Evolutionary conservation across 345 rosid species (phyloP).

Genomic region (Lepidium didymum): DNA sequence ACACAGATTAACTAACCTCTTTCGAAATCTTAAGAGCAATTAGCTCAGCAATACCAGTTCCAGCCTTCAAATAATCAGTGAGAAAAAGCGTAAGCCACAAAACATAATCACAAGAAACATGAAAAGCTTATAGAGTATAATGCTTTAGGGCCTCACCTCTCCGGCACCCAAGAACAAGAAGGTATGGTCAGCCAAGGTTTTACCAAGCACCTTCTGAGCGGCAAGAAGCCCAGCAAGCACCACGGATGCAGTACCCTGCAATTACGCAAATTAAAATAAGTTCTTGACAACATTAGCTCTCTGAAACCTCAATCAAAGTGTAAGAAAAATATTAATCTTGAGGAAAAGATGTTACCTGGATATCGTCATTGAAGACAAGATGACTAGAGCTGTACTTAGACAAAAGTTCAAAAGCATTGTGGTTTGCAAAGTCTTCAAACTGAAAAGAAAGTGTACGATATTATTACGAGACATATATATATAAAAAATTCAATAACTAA

Average conservation of each 20-base stretch:
- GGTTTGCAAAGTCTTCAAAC: slow-evolving; percentile 99
- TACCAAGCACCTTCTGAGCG: slow-evolving; percentile 61
- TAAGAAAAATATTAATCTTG: not conserved
- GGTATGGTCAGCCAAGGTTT: slow-evolving; percentile 68
- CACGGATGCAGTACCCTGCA: slow-evolving; percentile 96
- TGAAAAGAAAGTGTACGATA: slow-evolving; percentile 29
- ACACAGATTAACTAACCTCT: slow-evolving; percentile 30
- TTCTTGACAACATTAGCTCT: not conserved
- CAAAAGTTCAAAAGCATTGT: slow-evolving; percentile 90
- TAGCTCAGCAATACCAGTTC: slow-evolving; percentile 98
- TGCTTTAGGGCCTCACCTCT: slow-evolving; percentile 52
- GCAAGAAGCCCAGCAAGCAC: slow-evolving; percentile 88
- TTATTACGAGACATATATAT: not conserved
- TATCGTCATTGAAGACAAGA: slow-evolving; percentile 97
- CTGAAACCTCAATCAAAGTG: not conserved
- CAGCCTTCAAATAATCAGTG: slow-evolving; percentile 53
- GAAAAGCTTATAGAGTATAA: not conserved
- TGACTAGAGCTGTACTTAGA: slow-evolving; percentile 64
- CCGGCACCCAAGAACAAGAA: slow-evolving; percentile 97
- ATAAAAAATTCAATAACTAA: not conserved
- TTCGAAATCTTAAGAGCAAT: slow-evolving; percentile 90
- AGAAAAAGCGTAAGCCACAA: not conserved
- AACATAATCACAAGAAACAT: not conserved
- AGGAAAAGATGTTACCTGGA: slow-evolving; percentile 52
- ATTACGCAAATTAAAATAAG: slow-evolving; percentile 1